These are phyloP conservation scores for Lepidium aucheri DNA, from an alignment of 345 rosid species.

Conservation along the genomic window DNA sequence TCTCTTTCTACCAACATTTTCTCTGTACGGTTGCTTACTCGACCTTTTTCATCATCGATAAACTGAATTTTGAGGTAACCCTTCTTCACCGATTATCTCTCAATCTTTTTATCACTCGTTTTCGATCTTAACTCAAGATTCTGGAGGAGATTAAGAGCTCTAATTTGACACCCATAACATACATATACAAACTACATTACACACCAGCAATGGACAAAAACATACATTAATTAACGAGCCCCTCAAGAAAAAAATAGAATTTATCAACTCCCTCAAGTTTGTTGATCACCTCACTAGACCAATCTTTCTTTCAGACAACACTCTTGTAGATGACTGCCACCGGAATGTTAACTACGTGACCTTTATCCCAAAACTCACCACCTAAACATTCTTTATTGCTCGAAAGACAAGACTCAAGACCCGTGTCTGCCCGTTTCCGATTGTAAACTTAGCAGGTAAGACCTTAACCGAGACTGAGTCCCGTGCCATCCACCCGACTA, in stretches of 20 bases:
- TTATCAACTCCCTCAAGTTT: slow-evolving; percentile 11
- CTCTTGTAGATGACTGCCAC: slow-evolving; percentile 49
- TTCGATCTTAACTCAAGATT: too few species aligned
- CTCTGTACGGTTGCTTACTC: too few species aligned
- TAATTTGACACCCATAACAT: too few species aligned
- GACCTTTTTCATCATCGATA: too few species aligned
- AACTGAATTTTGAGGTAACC: too few species aligned
- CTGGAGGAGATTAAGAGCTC: too few species aligned
- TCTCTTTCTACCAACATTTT: too few species aligned
- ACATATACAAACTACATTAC: slow-evolving; percentile 28
- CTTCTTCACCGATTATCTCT: too few species aligned
- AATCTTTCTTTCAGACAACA: slow-evolving; percentile 13
- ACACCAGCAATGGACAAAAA: background rate
- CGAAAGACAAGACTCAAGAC: slow-evolving; percentile 39
- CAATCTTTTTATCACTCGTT: too few species aligned
- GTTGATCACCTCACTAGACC: slow-evolving; percentile 8
- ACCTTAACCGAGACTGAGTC: slow-evolving; percentile 63
- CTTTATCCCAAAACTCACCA: slow-evolving; percentile 65
- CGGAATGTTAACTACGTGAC: slow-evolving; percentile 74
- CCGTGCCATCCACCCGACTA: slow-evolving; percentile 69
- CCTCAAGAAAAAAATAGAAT: background rate
- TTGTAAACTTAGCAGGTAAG: slow-evolving; percentile 50
- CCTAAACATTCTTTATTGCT: slow-evolving; percentile 49
- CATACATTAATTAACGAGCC: background rate
- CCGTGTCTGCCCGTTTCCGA: slow-evolving; percentile 44